These are phyloP conservation scores for Acrocalymma vagum DNA, from an alignment of 2,329 filamentous ascomycete genomes.

Conservation along the genomic window DNA sequence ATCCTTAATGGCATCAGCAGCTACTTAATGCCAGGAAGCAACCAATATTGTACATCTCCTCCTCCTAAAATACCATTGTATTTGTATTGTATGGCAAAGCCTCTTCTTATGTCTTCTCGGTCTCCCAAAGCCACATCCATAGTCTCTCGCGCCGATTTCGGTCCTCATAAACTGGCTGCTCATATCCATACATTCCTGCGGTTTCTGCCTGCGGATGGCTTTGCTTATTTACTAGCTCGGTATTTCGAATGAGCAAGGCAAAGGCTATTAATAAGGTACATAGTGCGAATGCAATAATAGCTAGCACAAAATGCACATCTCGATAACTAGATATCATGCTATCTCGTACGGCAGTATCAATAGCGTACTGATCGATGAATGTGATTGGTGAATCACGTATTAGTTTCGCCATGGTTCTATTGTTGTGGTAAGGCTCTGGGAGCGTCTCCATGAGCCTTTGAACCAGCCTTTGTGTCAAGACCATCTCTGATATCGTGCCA, in stretches of 20 bases:
- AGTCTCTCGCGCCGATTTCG: too few species aligned
- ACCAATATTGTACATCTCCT: too few species aligned
- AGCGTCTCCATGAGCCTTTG: slow-evolving; percentile 49
- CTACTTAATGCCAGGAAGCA: too few species aligned
- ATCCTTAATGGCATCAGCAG: too few species aligned
- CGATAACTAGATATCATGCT: slow-evolving; percentile 56
- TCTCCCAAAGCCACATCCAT: too few species aligned
- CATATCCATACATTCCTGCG: too few species aligned
- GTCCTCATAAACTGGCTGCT: too few species aligned
- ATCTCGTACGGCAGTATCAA: slow-evolving; percentile 55
- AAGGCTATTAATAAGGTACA: slow-evolving; percentile 57
- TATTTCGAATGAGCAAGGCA: slow-evolving; percentile 55
- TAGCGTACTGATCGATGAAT: slow-evolving; percentile 46
- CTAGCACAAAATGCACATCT: slow-evolving; percentile 57
- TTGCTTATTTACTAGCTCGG: slow-evolving; percentile 56
- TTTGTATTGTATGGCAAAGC: too few species aligned
- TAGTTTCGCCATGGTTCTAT: too few species aligned
- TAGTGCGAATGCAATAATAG: slow-evolving; percentile 61
- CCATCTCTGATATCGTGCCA: slow-evolving; percentile 67
- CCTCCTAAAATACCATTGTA: too few species aligned
- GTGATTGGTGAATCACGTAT: too few species aligned
- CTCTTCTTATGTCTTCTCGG: too few species aligned
- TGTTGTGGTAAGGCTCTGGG: slow-evolving; percentile 51
- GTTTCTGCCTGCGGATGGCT: slow-evolving; percentile 53
- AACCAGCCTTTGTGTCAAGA: slow-evolving; percentile 66